These are phyloP conservation scores for Gamarada debralockiae DNA, from an alignment of 495 filamentous ascomycete species.

Conservation along the genomic window DNA sequence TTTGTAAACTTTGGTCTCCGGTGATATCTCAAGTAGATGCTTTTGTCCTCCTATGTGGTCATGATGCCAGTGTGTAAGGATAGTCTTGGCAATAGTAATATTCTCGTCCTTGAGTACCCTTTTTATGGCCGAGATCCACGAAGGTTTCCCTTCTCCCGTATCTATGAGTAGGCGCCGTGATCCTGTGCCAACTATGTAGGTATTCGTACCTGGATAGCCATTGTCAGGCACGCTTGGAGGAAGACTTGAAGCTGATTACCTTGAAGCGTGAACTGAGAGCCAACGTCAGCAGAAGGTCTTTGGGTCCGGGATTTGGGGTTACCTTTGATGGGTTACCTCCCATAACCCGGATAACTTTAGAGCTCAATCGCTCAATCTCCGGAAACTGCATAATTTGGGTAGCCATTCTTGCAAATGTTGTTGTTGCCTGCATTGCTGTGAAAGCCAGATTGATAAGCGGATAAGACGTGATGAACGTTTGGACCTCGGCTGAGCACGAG, in stretches of 20 bases:
- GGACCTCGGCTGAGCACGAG: too few relatives aligned
- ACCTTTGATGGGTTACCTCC: constrained; percentile 81
- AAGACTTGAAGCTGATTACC: not conserved
- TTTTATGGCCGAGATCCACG: constrained; percentile 55
- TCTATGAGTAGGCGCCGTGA: constrained; percentile 69
- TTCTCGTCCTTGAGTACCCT: constrained; percentile 60
- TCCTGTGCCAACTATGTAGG: constrained; percentile 77
- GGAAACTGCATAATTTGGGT: constrained; percentile 44
- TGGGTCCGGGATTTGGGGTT: constrained; percentile 6
- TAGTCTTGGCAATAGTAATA: constrained; percentile 55
- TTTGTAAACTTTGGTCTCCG: constrained; percentile 53
- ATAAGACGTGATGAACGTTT: too few relatives aligned
- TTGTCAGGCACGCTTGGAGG: constrained; percentile 1
- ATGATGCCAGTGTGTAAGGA: constrained; percentile 88
- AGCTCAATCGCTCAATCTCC: constrained; percentile 63
- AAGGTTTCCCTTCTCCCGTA: constrained; percentile 61
- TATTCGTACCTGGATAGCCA: constrained; percentile 64
- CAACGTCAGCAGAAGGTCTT: not conserved
- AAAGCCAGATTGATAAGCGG: too few relatives aligned
- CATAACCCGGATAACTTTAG: constrained; percentile 67
- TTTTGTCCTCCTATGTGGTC: constrained; percentile 77
- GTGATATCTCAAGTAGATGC: constrained; percentile 60
- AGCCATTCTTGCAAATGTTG: constrained; percentile 20
- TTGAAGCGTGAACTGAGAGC: constrained; percentile 17
- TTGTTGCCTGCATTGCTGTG: not conserved